These are phyloP conservation scores for Olyra latifolia DNA, from an alignment of 176 grass and related monocot species.

Conservation along the genomic window DNA sequence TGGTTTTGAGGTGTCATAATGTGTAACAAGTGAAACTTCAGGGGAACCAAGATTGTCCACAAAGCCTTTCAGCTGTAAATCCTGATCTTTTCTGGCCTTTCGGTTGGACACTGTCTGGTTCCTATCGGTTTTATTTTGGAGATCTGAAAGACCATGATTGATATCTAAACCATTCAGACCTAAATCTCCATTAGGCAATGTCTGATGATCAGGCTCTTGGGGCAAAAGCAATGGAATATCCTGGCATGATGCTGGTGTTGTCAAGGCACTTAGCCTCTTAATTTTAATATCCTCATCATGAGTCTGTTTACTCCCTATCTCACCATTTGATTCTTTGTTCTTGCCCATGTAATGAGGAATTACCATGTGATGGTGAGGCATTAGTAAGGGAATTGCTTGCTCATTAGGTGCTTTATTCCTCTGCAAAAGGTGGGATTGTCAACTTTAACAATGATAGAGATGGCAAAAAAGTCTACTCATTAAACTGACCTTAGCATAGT, in stretches of 20 bases:
- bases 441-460: slow-evolving; percentile 18
- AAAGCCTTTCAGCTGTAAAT: slow-evolving; percentile 69
- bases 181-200: slow-evolving; percentile 41
- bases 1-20: slow-evolving; percentile 34
- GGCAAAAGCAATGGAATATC: slow-evolving; percentile 83
- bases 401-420: slow-evolving; percentile 86
- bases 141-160: slow-evolving; percentile 25
- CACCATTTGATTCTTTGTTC: slow-evolving; percentile 43
- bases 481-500: slow-evolving; percentile 69
- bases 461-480: slow-evolving; percentile 4
- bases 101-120: slow-evolving; percentile 35
- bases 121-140: slow-evolving; percentile 31
- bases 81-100: slow-evolving; percentile 52
- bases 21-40: slow-evolving; percentile 27
- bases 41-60: slow-evolving; percentile 62
- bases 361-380: slow-evolving; percentile 91
- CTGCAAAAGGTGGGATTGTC: slow-evolving; percentile 41
- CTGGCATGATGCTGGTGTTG: slow-evolving; percentile 47
- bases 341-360: slow-evolving; percentile 85
- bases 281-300: slow-evolving; percentile 32
- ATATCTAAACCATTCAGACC: slow-evolving; percentile 31
- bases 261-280: slow-evolving; percentile 40
- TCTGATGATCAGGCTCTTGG: slow-evolving; percentile 47
- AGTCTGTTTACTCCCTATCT: slow-evolving; percentile 25
- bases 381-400: slow-evolving; percentile 75